Evolutionary conservation across 768 basidiomycete genomes (phyloP), one percentile per base, ranked within the genome.

Genomic region (Mycena amicta): DNA sequence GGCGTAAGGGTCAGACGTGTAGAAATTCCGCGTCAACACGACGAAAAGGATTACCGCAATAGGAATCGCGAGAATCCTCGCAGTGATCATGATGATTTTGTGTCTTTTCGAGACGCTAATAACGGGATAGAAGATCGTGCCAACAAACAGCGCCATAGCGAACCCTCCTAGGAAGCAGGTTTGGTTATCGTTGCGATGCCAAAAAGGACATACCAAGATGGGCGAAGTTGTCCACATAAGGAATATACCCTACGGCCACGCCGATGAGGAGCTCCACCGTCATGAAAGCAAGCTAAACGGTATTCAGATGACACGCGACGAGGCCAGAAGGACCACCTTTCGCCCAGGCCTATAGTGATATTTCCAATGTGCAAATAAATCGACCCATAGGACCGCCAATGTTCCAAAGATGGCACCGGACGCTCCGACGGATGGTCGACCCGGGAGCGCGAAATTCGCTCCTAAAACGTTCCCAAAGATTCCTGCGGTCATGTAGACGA

Each of bases 391-490:
- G 25, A 90, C 90, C 2, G 88, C 90, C 40, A 93, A 75, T 2
- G 90, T 92, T 16, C 92, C 93, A 56, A 96, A 95, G 55, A 98
- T 90, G 1, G 95, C 93, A 5, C 96, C 96, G 63, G 89, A 92
- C 2, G 96, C 97, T 43, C 96, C 96, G 12, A 94, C 82, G 13
- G 92, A 93, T 0, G 96, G 95, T 20, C 88, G 75, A 6, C 94
- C 95, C 3, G 95, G 89, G 13, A 96, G 76, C 2, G 93, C 80
- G 69, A 98, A 98, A 73, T 97, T 98, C 2, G 93, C 94, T 23
- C 96, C 95, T 26, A 98, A 79, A 25, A 94, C 83, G 64, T 93
- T 93, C 31, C 96, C 96, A 69, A 97, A 98, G 30, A 97, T 92
- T 5, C 96, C 96, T 12, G 93, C 90, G 1, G 94, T 82, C 43